Evolutionary conservation across 2,329 filamentous ascomycete genomes (phyloP), one percentile per base, ranked within the genome.

Genomic region (Paraphoma sp.): DNA sequence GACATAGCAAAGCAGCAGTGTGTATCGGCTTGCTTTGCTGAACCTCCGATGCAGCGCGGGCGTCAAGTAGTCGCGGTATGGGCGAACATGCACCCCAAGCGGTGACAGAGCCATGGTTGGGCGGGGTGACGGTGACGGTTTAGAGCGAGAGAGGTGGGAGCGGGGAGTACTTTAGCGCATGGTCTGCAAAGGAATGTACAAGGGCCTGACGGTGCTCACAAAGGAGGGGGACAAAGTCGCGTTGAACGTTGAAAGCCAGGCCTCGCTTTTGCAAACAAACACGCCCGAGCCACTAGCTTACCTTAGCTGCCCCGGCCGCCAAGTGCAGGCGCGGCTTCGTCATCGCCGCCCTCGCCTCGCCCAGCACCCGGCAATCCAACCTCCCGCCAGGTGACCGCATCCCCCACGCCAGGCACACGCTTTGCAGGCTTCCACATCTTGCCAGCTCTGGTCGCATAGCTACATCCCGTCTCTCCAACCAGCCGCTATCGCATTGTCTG

Each of bases 1-100:
- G 38, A 86, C 52, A 75, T 95, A 96, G 72, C 91, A 92, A 53
- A 92, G 81, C 46, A 83, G 78, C 9, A 95, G 79, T 12, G 93
- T 82, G 60, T 91, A 80, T 12, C 86, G 83, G 46, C 90, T 89
- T 11, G 92, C 92, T 61, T 88, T 88, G 47, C 90, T 89, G 78
- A 97, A 98, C 69, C 93, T 87, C 69, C 91, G 85, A 77, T 98
- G 94, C 62, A 97, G 82, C 50, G 90, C 89, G 48, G 94, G 93
- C 59, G 94, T 96, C 66, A 97, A 81, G 76, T 96, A 96, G 80
- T 97, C 92, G 82, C 92, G 90, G 79, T 97, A 96, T 76, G 85
- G 83, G 82, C 87, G 79, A 80, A 83, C 73, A 78, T 81, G 71
- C n/a, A 58, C 59, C 42, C 64, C 67, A n/a, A 67, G 54, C 48